Percentiles rank a stretch among this genome's conserved stretches.
Evolutionary conservation across 2,329 filamentous ascomycete species (phyloP).

Genomic region (Scedosporium aurantiacum): DNA sequence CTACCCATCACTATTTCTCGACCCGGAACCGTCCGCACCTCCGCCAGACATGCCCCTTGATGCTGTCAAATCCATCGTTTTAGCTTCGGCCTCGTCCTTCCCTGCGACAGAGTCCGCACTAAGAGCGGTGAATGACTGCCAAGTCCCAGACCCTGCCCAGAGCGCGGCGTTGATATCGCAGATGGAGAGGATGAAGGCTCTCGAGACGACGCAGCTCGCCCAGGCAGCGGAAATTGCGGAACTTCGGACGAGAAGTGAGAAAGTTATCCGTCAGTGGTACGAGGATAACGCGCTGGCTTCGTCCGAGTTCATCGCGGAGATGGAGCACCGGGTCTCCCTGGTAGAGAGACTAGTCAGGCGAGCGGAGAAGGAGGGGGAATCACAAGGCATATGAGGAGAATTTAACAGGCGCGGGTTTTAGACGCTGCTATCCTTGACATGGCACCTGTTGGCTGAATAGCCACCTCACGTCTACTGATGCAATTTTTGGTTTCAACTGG

Average conservation of each 20-base stretch:
- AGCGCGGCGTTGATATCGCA: slow-evolving; percentile 47
- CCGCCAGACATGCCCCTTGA: slow-evolving; percentile 40
- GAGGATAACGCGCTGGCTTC: slow-evolving; percentile 58
- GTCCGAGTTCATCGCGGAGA: slow-evolving; percentile 58
- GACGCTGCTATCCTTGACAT: too few species aligned
- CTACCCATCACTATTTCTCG: slow-evolving; percentile 44
- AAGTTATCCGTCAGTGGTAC: slow-evolving; percentile 59
- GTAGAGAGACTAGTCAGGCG: slow-evolving; percentile 56
- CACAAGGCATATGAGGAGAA: slow-evolving; percentile 22
- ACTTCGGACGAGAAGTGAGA: slow-evolving; percentile 52
- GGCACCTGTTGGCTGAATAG: too few species aligned
- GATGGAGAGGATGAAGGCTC: slow-evolving; percentile 49
- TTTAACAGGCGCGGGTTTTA: not conserved
- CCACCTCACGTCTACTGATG: not conserved
- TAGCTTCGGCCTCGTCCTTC: slow-evolving; percentile 45
- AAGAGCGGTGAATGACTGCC: slow-evolving; percentile 43
- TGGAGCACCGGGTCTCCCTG: slow-evolving; percentile 55
- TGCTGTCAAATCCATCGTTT: slow-evolving; percentile 42
- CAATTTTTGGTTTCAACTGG: not conserved
- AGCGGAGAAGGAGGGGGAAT: slow-evolving; percentile 47
- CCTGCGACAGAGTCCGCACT: slow-evolving; percentile 45
- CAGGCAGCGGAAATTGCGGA: slow-evolving; percentile 53
- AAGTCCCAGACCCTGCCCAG: slow-evolving; percentile 43
- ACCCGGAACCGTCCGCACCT: slow-evolving; percentile 31
- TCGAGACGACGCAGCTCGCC: slow-evolving; percentile 48